Percentiles rank a stretch among this genome's conserved stretches.
Conservation (phyloP, 305 asterid genomes). For the Striga hermonthica region DNA sequence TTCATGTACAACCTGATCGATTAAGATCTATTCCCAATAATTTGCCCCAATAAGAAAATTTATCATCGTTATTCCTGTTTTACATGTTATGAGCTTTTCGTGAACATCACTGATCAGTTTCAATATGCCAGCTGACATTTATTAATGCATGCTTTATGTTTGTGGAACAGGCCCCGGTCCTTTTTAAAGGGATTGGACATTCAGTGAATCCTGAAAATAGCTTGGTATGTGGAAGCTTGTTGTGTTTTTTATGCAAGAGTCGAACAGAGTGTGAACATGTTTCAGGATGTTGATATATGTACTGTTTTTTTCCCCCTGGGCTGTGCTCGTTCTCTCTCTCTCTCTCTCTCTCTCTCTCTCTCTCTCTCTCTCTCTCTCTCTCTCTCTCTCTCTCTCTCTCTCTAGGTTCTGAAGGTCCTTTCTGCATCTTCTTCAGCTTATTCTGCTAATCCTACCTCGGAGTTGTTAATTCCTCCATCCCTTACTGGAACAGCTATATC, state of each 20-base stretch:
- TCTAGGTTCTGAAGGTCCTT: slow-evolving; percentile 60
- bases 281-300: slow-evolving; percentile 8
- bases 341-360: slow-evolving; percentile 23
- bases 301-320: neutral
- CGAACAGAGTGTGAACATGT: neutral
- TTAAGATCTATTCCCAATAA: slow-evolving; percentile 1
- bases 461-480: slow-evolving; percentile 50
- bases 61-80: neutral
- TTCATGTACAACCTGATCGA: slow-evolving; percentile 4
- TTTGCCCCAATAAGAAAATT: neutral
- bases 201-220: slow-evolving; percentile 52
- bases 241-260: neutral
- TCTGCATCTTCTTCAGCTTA: slow-evolving; percentile 65
- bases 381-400: slow-evolving; percentile 23
- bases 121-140: slow-evolving; percentile 12
- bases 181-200: slow-evolving; percentile 66
- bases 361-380: slow-evolving; percentile 24
- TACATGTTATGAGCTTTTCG: slow-evolving; percentile 4
- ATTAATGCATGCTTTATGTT: slow-evolving; percentile 22
- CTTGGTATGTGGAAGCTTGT: slow-evolving; percentile 41
- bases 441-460: slow-evolving; percentile 56
- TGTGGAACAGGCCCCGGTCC: slow-evolving; percentile 56
- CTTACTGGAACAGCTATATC: slow-evolving; percentile 58
- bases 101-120: slow-evolving; percentile 2
- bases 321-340: slow-evolving; percentile 16